Base-by-base conservation (phyloP, 345 rosid species). In the Hirschfeldia incana region DNA sequence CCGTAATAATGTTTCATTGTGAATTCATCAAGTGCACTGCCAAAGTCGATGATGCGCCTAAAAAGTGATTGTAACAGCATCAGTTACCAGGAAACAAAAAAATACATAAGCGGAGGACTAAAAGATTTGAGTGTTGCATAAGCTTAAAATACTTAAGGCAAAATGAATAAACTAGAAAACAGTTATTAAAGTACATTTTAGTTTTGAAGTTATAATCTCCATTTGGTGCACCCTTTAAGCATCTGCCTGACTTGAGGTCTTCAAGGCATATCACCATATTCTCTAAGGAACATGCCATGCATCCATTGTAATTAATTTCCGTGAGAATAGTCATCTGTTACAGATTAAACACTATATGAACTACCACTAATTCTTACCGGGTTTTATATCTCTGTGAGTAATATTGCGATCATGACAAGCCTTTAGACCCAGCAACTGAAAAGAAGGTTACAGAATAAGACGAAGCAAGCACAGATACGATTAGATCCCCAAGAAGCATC, bases 31-130 rank as follows among this genome's bases (percentile, higher is more conserved):
- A 92, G 82, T 69, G 97, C 93, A 80, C 97, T 92, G 67, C 98
- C 98, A 84, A 94, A 94, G 86, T 94, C 98, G 78, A 94, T 94
- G 82, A 94, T 83, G 70, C 97, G 94, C 94, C 98, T 94, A 79
- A 65, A 59, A 73, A 75, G 66, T 33, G 65, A 51, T 39, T 28
- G 79, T 67, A 77, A 69, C 74, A 49, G 46, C 78, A 60, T 44
- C 62, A 81, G 44, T 53, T 63, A 29, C 16, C 39, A 67, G 1
- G 67, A 75, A 64, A 53, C 69, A 63, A 58, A 21, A 75, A 51
- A 55, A 9, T 15, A 21, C 30, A 16, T 17, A 74, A 11, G 72
- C 36, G 27, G 44, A 61, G 58, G 60, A 36, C 75, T 55, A 62
- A 73, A 51, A 68, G 27, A 36, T 30, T 61, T 15, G 1, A 62